Base-by-base conservation (phyloP, 75 land plant genomes). In the Gnetum montanum region DNA sequence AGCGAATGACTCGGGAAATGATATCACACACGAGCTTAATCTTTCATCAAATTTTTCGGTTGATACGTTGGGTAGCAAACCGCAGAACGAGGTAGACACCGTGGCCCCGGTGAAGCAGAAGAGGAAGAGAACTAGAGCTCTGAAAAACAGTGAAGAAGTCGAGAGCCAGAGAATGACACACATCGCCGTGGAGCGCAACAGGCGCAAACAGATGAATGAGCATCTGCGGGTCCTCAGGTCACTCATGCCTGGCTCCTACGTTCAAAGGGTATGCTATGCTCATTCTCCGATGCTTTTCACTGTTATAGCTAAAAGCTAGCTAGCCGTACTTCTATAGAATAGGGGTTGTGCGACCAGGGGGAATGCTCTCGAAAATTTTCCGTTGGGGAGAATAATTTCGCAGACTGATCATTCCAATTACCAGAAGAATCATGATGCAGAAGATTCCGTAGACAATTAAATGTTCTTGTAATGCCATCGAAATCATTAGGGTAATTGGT, bases 131-230 rank as follows among this genome's bases (percentile, higher is more conserved):
- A 47, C 71, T 18, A 63, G 88, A 40, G 55, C 66, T 3, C 15
- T 63, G 28, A 83, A 79, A 65, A 79, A 74, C 1, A 83, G 69
- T 47, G 83, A 83, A 52, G 83, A 83, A 64, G 82, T 80, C 1
- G 86, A 83, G 61, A 83, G 79, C 58, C 81, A 78, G 35, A 18
- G 82, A 12, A 86, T 85, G 81, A 80, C 92, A 19, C 96, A 90
- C 35, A 86, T 90, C 28, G 84, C 92, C 0, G 96, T 90, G 16
- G 96, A 90, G 45, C 53, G 96, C 7, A 90, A 83, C 47, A 49
- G 96, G 22, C 66, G 96, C 48, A 83, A 79, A 71, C 96, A 90
- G 63, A 90, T 90, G 96, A 90, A 90, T 54, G 96, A 90, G 50
- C 86, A 86, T 54, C 76, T 90, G 26, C 49, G 78, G 8, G 82